Evolutionary conservation across 2,329 filamentous ascomycete genomes (phyloP), one percentile per base, ranked within the genome.

Genomic region (Nannizziopsis arthrosporioides): DNA sequence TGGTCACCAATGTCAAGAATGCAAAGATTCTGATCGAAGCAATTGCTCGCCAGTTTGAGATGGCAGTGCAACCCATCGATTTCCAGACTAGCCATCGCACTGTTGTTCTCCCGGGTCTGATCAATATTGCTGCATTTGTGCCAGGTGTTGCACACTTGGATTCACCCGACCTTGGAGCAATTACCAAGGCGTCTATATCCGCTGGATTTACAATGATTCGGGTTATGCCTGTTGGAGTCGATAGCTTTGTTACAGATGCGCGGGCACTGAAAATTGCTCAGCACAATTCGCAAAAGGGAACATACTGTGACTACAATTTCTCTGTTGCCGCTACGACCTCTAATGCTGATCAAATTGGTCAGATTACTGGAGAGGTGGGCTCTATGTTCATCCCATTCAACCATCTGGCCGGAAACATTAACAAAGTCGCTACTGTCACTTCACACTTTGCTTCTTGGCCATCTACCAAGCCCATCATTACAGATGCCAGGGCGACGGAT

Each of bases 1-100:
- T 98, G 52, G 90, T 98, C 14, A 98, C 92, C 48, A 98, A 98
- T 60, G 92, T 98, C 67, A 98, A 98, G 78, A 96, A 95, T 63
- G 92, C 92, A 51, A 98, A 96, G 76, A 86, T 98, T 51, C 71
- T 98, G 44, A 83, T 98, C 46, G 92, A 98, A 70, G 92, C 90
- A 17, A 85, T 98, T 55, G 82, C 88, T 49, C 82, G 90, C 51
- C 84, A 93, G 65, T 94, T 87, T 62, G 81, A 89, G 56, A 75
- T 98, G 47, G 81, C 85, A 34, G 80, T 98, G 49, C 79, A 80
- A 62, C 82, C 81, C 55, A 80, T 89, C 49, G 92, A 98, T 68
- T 94, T 83, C 69, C 88, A 94, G 72, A 90, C 87, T 41, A 95
- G 92, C 68, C 84, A 89, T 64, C 77, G 80, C 55, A 85, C 82